Evolutionary conservation across 441 rosid genomes (phyloP).

Genomic region (Brassica balearica): DNA sequence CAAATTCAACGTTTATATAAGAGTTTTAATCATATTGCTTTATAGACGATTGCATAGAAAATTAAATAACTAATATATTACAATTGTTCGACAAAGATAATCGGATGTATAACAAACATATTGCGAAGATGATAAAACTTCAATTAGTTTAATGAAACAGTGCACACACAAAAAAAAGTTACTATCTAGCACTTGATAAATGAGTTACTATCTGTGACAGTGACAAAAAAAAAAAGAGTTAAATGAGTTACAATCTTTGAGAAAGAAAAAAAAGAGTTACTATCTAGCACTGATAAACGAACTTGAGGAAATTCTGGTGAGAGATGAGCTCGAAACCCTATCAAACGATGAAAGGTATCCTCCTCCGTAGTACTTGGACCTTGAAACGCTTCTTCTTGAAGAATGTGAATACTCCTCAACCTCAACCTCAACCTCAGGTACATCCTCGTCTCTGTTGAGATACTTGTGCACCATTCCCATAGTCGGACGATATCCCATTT

Average conservation of each 20-base stretch:
- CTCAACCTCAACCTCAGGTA: constrained; percentile 38
- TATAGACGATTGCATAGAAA: too few species aligned
- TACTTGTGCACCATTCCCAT: constrained; percentile 55
- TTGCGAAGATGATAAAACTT: neutral
- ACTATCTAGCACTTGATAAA: too few species aligned
- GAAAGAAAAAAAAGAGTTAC: neutral
- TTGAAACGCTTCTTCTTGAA: constrained; percentile 4
- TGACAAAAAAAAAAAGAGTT: too few species aligned
- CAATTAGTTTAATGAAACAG: neutral
- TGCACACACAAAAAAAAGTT: neutral
- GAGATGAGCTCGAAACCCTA: constrained; percentile 24
- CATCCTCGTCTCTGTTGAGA: constrained; percentile 52
- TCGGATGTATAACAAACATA: neutral
- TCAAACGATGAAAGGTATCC: constrained; percentile 30
- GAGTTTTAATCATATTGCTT: neutral
- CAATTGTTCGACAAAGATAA: too few species aligned
- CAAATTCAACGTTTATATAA: neutral
- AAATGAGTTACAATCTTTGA: too few species aligned
- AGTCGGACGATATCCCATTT: constrained; percentile 45
- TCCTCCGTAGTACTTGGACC: neutral
- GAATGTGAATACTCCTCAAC: constrained; percentile 35
- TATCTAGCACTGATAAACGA: constrained; percentile 20
- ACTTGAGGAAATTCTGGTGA: constrained; percentile 30
- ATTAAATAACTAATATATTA: too few species aligned
- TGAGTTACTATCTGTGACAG: neutral